Percentiles rank a stretch among this genome's conserved stretches.
Evolutionary conservation across 768 basidiomycete species (phyloP).

Genomic region (Russula virescens): DNA sequence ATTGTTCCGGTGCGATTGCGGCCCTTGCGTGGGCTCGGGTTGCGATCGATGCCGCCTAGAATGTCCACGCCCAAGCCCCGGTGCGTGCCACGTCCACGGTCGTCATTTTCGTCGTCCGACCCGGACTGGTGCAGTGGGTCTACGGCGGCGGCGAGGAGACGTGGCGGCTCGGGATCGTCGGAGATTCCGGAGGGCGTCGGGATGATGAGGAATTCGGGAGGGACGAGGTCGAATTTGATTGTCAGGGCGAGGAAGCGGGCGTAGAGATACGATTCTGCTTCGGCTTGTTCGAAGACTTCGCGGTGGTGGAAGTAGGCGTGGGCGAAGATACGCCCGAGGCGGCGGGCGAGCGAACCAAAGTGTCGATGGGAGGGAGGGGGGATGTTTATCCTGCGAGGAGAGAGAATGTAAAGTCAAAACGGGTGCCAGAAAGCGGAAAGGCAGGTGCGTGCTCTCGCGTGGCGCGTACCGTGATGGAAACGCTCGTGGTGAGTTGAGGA

Average conservation of each 20-base stretch:
- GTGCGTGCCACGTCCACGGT: slow-evolving; percentile 21
- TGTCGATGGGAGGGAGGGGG: slow-evolving; percentile 77
- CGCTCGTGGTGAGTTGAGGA: slow-evolving; percentile 83
- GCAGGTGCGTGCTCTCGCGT: slow-evolving; percentile 9
- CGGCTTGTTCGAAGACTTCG: slow-evolving; percentile 84
- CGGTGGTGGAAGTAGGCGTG: slow-evolving; percentile 96
- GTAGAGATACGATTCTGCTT: slow-evolving; percentile 86
- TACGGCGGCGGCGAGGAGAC: slow-evolving; percentile 21
- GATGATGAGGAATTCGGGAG: slow-evolving; percentile 77
- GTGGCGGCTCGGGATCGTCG: slow-evolving; percentile 28
- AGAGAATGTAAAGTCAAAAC: slow-evolving; percentile 10
- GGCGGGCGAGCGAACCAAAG: slow-evolving; percentile 82
- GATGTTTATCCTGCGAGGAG: slow-evolving; percentile 61
- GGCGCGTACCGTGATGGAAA: slow-evolving; percentile 78
- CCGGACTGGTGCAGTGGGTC: slow-evolving; percentile 12
- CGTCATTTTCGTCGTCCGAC: slow-evolving; percentile 18
- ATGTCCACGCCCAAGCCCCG: slow-evolving; percentile 17
- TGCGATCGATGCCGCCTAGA: slow-evolving; percentile 18
- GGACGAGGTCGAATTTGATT: slow-evolving; percentile 74
- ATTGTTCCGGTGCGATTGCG: slow-evolving; percentile 68
- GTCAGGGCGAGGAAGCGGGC: slow-evolving; percentile 85
- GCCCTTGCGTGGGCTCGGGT: slow-evolving; percentile 32
- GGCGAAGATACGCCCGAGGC: slow-evolving; percentile 91
- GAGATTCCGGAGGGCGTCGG: slow-evolving; percentile 39
- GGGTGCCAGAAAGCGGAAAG: neutral